A percentile compares a stretch with the other conserved stretches of the same genome.
These are phyloP conservation scores for Coriolopsis trogii DNA, from an alignment of 1,284 basidiomycete species.

Conservation along the genomic window DNA sequence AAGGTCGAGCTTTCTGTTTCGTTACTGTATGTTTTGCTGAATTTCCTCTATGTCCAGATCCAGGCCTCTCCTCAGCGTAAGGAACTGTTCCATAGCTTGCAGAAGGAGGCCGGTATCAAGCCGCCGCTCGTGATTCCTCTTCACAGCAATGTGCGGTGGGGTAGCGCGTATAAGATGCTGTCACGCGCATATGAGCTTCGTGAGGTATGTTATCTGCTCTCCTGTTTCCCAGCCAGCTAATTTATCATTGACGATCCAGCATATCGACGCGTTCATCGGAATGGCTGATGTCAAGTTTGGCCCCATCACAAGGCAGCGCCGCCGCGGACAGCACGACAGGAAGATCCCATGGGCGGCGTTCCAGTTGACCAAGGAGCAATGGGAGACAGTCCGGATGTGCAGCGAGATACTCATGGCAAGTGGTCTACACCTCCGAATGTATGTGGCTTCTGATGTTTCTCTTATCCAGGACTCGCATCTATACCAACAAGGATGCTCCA, in stretches of 20 bases:
- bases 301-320: neutral
- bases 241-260: neutral
- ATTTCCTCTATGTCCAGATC: too few species aligned
- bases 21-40: too few species aligned
- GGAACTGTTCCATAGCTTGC: neutral
- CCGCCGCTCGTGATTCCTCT: neutral
- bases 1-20: too few species aligned
- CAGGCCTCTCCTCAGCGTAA: neutral
- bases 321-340: neutral
- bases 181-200: neutral
- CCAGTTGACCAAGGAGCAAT: neutral
- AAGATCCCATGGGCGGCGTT: neutral
- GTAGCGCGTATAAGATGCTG: neutral
- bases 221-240: neutral
- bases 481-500: conserved; percentile 2
- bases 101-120: neutral
- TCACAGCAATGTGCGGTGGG: neutral
- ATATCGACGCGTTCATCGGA: neutral
- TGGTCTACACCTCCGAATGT: neutral
- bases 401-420: neutral
- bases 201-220: neutral
- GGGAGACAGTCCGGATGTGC: neutral
- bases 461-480: conserved; percentile 1
- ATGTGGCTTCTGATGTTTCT: neutral
- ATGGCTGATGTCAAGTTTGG: neutral